phyloP scores from a whole-genome alignment of 2,329 filamentous ascomycete species.

The Hymenoscyphus infarciens region DNA sequence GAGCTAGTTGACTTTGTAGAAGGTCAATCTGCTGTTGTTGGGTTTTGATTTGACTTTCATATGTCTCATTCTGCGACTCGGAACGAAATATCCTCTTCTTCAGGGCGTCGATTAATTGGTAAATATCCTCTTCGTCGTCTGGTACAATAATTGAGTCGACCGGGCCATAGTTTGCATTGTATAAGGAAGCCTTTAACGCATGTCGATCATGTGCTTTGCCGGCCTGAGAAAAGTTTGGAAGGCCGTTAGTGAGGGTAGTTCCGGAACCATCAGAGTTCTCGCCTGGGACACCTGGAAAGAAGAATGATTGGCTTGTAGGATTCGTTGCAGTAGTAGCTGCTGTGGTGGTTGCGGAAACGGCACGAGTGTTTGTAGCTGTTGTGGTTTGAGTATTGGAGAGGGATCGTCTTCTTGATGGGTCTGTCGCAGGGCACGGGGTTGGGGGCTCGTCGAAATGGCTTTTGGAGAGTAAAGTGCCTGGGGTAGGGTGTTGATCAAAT shows the following conservation, averaged over 20 bases:
- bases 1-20: background rate
- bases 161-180: slow-evolving; percentile 37
- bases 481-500: slow-evolving; percentile 1
- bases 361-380: slow-evolving; percentile 21
- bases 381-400: slow-evolving; percentile 1
- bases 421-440: background rate
- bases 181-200: slow-evolving; percentile 35
- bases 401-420: background rate
- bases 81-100: slow-evolving; percentile 55
- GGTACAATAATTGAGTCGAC: slow-evolving; percentile 55
- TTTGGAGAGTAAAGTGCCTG: background rate
- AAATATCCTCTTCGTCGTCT: slow-evolving; percentile 60
- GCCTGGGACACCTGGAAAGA: slow-evolving; percentile 57
- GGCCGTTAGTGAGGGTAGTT: slow-evolving; percentile 38
- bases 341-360: slow-evolving; percentile 19
- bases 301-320: slow-evolving; percentile 55
- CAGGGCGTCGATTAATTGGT: slow-evolving; percentile 55
- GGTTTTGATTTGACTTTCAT: slow-evolving; percentile 18
- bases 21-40: background rate
- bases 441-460: background rate
- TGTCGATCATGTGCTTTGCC: slow-evolving; percentile 51
- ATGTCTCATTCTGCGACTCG: slow-evolving; percentile 51
- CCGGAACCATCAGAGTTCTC: slow-evolving; percentile 56
- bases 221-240: slow-evolving; percentile 47
- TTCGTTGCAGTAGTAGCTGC: slow-evolving; percentile 41